Percentiles rank a stretch among this genome's conserved stretches.
Evolutionary conservation across 768 basidiomycete species (phyloP).

Genomic region (Pluteus cervinus): DNA sequence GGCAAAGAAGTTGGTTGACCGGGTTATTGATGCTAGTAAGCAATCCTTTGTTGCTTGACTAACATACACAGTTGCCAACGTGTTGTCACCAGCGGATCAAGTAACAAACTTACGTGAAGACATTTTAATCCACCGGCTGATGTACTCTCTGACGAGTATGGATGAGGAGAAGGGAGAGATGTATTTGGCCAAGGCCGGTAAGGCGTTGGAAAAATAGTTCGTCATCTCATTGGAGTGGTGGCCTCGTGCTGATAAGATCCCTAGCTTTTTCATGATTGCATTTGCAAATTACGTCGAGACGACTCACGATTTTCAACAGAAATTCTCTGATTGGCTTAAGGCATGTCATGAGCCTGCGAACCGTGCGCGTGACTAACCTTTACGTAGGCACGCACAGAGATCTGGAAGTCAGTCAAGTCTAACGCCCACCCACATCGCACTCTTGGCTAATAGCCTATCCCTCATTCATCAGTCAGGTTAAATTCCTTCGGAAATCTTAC

Average conservation of each 20-base stretch:
- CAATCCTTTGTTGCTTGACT: slow-evolving; percentile 4
- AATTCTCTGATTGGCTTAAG: slow-evolving; percentile 86
- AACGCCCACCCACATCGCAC: not conserved
- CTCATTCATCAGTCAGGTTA: slow-evolving; percentile 60
- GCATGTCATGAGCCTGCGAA: slow-evolving; percentile 31
- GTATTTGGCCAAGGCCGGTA: slow-evolving; percentile 59
- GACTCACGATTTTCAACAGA: slow-evolving; percentile 52
- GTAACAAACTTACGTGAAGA: slow-evolving; percentile 90
- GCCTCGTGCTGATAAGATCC: not conserved
- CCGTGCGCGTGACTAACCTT: not conserved
- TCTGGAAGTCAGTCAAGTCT: slow-evolving; percentile 73
- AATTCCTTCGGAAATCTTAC: slow-evolving; percentile 74
- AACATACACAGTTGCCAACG: not conserved
- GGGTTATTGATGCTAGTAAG: slow-evolving; percentile 72
- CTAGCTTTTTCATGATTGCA: slow-evolving; percentile 88
- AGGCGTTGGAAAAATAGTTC: slow-evolving; percentile 88
- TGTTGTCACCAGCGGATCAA: slow-evolving; percentile 67
- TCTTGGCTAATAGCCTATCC: not conserved
- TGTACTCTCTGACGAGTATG: slow-evolving; percentile 78
- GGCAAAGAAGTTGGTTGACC: slow-evolving; percentile 87
- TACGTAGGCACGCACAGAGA: slow-evolving; percentile 69
- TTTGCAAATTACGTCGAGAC: slow-evolving; percentile 85
- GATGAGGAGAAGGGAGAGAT: slow-evolving; percentile 55
- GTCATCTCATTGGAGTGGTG: slow-evolving; percentile 16
- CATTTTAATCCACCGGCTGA: slow-evolving; percentile 75